phyloP scores from a whole-genome alignment of 2,329 filamentous ascomycete species.

The Chaetomiaceae sp. region DNA sequence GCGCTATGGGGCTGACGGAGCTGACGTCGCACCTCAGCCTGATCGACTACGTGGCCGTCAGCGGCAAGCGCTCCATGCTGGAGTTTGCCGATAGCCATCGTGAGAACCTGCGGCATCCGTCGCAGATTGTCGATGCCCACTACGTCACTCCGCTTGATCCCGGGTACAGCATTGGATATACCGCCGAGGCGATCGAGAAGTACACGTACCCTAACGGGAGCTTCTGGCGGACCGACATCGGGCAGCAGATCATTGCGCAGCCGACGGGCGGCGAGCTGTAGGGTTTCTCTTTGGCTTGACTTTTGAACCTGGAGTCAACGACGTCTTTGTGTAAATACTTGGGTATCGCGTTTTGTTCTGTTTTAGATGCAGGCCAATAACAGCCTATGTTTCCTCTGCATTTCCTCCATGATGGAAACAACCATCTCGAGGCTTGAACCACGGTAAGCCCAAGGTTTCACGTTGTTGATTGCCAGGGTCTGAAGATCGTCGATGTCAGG shows the following conservation, averaged over 20 bases:
- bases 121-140: conserved; percentile 4
- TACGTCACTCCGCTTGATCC: conserved; percentile 6
- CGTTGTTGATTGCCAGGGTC: conserved; percentile 5
- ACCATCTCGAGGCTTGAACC: conserved; percentile 8
- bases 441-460: conserved; percentile 3
- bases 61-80: conserved; percentile 5
- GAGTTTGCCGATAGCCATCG: conserved; percentile 12
- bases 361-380: neutral
- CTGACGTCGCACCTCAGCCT: conserved; percentile 8
- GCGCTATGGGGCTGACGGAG: conserved; percentile 8
- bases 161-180: conserved; percentile 9
- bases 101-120: conserved; percentile 10
- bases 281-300: too few species aligned
- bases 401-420: conserved; percentile 7
- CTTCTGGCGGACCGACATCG: conserved; percentile 8
- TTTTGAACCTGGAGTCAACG: too few species aligned
- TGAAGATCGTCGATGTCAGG: conserved; percentile 7
- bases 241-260: conserved; percentile 9
- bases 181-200: conserved; percentile 10
- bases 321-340: too few species aligned
- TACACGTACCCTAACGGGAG: conserved; percentile 9
- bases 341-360: neutral
- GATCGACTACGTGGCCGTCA: conserved; percentile 10
- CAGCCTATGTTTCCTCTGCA: conserved; percentile 8
- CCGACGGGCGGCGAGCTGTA: conserved; percentile 9